These are phyloP conservation scores for Sporisorium exsertum DNA, from an alignment of 1,284 basidiomycete species.

Conservation along the genomic window DNA sequence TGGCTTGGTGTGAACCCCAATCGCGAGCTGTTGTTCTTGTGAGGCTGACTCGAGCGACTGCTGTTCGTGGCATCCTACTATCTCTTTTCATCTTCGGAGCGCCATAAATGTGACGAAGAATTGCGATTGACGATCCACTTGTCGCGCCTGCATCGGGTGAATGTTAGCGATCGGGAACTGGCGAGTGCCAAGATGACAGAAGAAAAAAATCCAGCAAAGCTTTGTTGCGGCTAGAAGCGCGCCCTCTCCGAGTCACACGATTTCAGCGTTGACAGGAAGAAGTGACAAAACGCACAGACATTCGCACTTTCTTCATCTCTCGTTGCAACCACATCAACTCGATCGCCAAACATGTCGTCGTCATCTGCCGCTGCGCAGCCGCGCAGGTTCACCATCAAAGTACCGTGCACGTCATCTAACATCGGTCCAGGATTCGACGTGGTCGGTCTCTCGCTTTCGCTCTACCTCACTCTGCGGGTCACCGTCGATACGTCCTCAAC, in stretches of 20 bases:
- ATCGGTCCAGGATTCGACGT: conserved; percentile 99
- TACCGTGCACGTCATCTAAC: conserved; percentile 97
- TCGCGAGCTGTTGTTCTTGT: neutral
- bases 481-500: conserved; percentile 32
- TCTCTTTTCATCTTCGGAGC: no score
- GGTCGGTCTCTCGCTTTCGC: conserved; percentile 92
- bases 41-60: no score
- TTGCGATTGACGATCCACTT: no score
- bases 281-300: neutral
- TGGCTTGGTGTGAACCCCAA: neutral
- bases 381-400: conserved; percentile 75
- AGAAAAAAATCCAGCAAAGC: neutral
- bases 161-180: neutral
- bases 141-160: neutral
- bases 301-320: neutral
- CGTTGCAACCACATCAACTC: neutral
- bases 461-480: conserved; percentile 84
- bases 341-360: neutral
- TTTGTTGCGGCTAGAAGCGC: neutral
- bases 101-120: no score
- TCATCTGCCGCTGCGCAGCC: neutral
- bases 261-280: neutral
- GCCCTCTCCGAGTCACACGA: neutral
- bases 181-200: no score
- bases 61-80: no score